phyloP scores from a whole-genome alignment of 2,329 filamentous ascomycete genomes.

The Zymoseptoria ardabiliae region DNA sequence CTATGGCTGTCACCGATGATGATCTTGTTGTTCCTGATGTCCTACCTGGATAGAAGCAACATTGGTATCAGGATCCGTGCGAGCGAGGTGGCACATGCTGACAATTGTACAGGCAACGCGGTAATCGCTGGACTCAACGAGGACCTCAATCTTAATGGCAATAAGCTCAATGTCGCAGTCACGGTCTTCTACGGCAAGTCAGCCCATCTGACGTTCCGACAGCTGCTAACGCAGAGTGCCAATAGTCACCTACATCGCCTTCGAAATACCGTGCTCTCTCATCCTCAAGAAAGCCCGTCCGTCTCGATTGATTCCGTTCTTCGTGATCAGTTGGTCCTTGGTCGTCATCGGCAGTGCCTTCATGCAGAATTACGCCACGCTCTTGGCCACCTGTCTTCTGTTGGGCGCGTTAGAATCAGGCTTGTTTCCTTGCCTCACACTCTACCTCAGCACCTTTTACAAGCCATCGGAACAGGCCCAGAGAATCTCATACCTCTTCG shows the following conservation, averaged over 20 bases:
- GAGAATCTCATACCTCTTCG: conserved; percentile 8
- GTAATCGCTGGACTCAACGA: conserved; percentile 3
- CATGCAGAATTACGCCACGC: conserved; percentile 3
- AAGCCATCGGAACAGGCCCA: conserved; percentile 7
- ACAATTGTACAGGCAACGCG: conserved; percentile 1
- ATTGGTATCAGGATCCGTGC: conserved; percentile 27
- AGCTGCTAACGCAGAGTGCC: neutral
- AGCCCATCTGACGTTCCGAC: neutral
- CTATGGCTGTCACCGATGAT: conserved; percentile 35
- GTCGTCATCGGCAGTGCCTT: conserved; percentile 4
- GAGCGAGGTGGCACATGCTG: neutral
- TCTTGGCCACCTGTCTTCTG: conserved; percentile 4
- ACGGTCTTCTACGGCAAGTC: conserved; percentile 1
- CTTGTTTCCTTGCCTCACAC: conserved; percentile 4
- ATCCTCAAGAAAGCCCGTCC: conserved; percentile 8
- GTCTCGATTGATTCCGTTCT: conserved; percentile 3
- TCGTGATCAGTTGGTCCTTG: conserved; percentile 5
- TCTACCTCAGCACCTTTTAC: conserved; percentile 6
- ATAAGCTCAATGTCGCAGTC: conserved; percentile 3
- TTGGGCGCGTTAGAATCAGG: conserved; percentile 3
- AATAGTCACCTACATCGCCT: conserved; percentile 1
- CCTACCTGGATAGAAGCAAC: conserved; percentile 65
- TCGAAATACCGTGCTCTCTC: conserved; percentile 3
- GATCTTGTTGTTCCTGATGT: conserved; percentile 54
- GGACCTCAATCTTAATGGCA: conserved; percentile 1